Base-by-base conservation (phyloP, 2,329 filamentous ascomycete genomes). In the Gaeumannomyces tritici region DNA sequence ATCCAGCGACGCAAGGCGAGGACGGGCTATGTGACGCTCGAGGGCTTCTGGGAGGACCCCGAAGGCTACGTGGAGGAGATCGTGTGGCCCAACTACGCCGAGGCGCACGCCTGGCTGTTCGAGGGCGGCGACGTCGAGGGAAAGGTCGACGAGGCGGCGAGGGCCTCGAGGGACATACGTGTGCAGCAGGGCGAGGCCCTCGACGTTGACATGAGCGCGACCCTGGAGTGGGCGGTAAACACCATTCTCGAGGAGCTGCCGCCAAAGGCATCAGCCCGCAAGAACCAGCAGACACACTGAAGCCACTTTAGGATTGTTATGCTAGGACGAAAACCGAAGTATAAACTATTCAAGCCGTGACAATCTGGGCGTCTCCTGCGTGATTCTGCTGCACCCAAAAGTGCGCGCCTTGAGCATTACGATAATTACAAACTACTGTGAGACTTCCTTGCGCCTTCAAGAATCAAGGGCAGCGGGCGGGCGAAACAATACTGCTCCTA, bases 21-120 rank as follows among this genome's bases (percentile, higher is more conserved):
- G 62, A 85, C 83, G 67, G 90, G 90, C 13, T 95, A 95, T 72
- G 89, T 91, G 33, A 93, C 90, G 3, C 74, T 89, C 6, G 86
- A 97, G 70, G 93, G 93, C 31, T 99, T 97, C 77, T 99, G 95
- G 95, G 83, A 87, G 63, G 95, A 99, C 73, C 95, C 95, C 0
- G 91, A 91, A 0, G 93, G 91, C 0, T 99, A 98, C 73, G 92
- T 98, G 51, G 93, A 98, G 72, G 84, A 89, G 72, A 83, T 99
- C 62, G 95, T 99, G 5, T 99, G 95, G 95, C 93, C 93, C 4
- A 93, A 96, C 69, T 98, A 97, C 74, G 90, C 89, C 4, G 80
- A 83, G 61, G 85, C 91, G 69, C 93, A 98, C 76, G 78, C 79
- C 27, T 96, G 90, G 81, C 78, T 99, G 73, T 95, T 97, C 71